Percentiles rank a stretch among this genome's conserved stretches.
phyloP scores from a whole-genome alignment of 768 basidiomycete species.

The Infundibulicybe gibba region DNA sequence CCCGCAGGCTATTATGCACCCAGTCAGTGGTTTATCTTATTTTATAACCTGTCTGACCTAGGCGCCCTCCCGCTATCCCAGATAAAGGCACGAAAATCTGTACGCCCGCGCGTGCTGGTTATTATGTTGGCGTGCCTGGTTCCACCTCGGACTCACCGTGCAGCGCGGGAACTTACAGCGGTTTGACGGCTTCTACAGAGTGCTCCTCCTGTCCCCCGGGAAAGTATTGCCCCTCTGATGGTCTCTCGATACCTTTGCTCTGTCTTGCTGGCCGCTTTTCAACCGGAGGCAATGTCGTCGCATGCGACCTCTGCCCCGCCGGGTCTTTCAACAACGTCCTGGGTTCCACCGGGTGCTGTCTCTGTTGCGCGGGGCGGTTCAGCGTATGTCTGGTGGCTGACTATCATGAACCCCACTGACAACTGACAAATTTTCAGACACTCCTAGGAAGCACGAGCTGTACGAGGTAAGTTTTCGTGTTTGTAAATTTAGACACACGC shows the following conservation, averaged over 20 bases:
- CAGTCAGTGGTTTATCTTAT: too few species aligned
- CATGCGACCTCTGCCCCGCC: conserved; percentile 16
- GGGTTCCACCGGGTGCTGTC: conserved; percentile 19
- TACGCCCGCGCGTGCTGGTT: background rate
- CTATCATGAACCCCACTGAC: background rate
- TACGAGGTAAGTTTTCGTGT: conserved; percentile 9
- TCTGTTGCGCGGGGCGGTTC: conserved; percentile 22
- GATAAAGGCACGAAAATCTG: background rate
- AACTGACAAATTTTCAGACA: conserved; percentile 6
- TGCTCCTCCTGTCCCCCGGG: conserved; percentile 10
- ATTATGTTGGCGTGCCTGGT: background rate
- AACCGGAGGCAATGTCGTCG: conserved; percentile 7
- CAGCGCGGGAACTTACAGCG: background rate
- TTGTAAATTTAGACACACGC: background rate
- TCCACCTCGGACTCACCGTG: background rate
- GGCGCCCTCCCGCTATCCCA: too few species aligned
- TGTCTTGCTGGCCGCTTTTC: conserved; percentile 23
- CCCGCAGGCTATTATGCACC: too few species aligned
- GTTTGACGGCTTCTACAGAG: conserved; percentile 2
- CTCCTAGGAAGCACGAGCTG: conserved; percentile 17
- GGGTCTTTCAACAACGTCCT: conserved; percentile 22
- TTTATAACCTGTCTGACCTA: too few species aligned
- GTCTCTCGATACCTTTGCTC: conserved; percentile 13
- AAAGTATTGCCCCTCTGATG: conserved; percentile 15
- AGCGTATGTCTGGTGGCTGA: conserved; percentile 11